A percentile compares a stretch with the other conserved stretches of the same genome.
Evolutionary conservation across 1,284 basidiomycete species (phyloP).

Genomic region (Cryptococcus sp.): DNA sequence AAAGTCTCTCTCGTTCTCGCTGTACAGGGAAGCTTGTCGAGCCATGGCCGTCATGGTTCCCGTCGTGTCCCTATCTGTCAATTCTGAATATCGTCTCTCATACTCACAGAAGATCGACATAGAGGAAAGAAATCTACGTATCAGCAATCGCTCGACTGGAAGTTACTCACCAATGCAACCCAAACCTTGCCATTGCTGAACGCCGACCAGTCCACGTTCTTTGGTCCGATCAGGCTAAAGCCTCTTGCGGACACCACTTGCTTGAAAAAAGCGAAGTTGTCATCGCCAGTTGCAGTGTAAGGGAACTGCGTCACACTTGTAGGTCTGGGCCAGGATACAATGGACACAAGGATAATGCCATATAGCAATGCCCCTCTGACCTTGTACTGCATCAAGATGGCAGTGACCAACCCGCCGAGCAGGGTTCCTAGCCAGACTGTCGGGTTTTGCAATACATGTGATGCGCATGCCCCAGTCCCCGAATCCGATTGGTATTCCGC

Average conservation of each 20-base stretch:
- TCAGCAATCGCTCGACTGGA: background rate
- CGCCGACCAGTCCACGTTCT: conserved; percentile 38
- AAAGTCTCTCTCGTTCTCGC: conserved; percentile 82
- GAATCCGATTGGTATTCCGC: conserved; percentile 44
- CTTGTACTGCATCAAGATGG: conserved; percentile 79
- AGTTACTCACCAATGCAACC: conserved; percentile 73
- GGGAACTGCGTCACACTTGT: conserved; percentile 83
- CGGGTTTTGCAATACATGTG: conserved; percentile 70
- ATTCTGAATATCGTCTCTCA: background rate
- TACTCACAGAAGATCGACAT: conserved; percentile 76
- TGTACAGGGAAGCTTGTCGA: conserved; percentile 83
- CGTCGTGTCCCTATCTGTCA: conserved; percentile 54
- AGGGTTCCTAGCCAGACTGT: conserved; percentile 89
- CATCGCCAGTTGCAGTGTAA: conserved; percentile 67
- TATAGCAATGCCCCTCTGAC: conserved; percentile 63
- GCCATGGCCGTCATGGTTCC: conserved; percentile 90
- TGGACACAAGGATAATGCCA: conserved; percentile 75
- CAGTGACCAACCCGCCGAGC: conserved; percentile 77
- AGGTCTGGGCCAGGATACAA: conserved; percentile 83
- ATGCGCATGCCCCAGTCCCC: conserved; percentile 62
- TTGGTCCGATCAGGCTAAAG: conserved; percentile 49
- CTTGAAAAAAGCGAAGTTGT: conserved; percentile 82
- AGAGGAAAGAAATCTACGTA: conserved; percentile 65
- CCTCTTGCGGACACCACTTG: conserved; percentile 71
- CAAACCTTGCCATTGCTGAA: conserved; percentile 72